Conservation (phyloP, 2,329 filamentous ascomycete species). For the Pseudopyricularia cyperi region DNA sequence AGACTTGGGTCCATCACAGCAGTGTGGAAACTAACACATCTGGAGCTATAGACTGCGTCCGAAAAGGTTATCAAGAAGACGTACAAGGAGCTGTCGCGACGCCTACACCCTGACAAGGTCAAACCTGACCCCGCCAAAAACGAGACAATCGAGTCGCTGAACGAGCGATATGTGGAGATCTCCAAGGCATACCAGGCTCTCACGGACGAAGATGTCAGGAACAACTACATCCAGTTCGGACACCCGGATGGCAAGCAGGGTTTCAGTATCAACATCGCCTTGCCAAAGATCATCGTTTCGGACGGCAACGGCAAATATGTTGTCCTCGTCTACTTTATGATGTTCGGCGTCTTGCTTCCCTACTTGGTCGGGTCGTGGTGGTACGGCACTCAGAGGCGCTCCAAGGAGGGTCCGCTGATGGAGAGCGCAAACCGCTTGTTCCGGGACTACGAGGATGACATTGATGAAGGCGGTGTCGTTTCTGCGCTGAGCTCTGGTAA, state of each 20-base stretch:
- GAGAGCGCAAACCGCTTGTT: constrained; percentile 93
- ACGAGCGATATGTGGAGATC: constrained; percentile 82
- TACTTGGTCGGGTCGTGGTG: constrained; percentile 96
- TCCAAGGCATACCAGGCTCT: constrained; percentile 97
- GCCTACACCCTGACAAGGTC: constrained; percentile 87
- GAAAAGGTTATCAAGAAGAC: constrained; percentile 89
- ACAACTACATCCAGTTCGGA: constrained; percentile 92
- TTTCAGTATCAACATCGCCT: constrained; percentile 92
- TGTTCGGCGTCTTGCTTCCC: constrained; percentile 81
- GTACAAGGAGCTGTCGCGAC: constrained; percentile 76
- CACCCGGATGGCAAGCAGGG: constrained; percentile 98
- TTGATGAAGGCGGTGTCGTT: constrained; percentile 69
- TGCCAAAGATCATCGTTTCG: constrained; percentile 83
- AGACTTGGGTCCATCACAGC: too few relatives aligned
- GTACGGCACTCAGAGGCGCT: constrained; percentile 90
- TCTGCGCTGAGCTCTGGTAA: constrained; percentile 71
- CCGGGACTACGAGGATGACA: constrained; percentile 77
- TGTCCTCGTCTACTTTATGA: constrained; percentile 72
- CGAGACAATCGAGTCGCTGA: constrained; percentile 73
- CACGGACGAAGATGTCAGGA: constrained; percentile 92
- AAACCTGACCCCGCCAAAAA: constrained; percentile 75
- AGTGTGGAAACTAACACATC: too few relatives aligned
- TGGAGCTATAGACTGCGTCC: constrained; percentile 47
- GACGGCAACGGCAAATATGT: constrained; percentile 96
- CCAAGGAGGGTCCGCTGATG: constrained; percentile 85